phyloP scores from a whole-genome alignment of 78 protist genomes.

The Tieghemostelium lacteum region DNA sequence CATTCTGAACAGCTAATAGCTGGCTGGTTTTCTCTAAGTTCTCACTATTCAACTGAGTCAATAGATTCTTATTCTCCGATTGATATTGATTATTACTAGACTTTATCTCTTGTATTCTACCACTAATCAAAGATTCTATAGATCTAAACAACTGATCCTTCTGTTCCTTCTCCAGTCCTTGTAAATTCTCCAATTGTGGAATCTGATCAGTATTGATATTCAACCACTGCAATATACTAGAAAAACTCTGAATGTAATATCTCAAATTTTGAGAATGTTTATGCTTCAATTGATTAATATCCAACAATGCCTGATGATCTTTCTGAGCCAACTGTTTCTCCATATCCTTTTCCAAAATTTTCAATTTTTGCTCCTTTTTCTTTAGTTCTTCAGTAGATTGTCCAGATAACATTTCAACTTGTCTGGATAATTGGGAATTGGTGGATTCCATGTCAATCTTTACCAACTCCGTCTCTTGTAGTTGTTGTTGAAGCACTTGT shows the following conservation, averaged over 20 bases:
- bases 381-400: too few relatives aligned
- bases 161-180: neutral
- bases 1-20: neutral
- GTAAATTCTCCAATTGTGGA: neutral
- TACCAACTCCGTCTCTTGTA: too few relatives aligned
- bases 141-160: neutral
- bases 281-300: neutral
- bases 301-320: neutral
- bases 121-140: too few relatives aligned
- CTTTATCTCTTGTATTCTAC: neutral
- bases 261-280: slow-evolving; percentile 1
- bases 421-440: too few relatives aligned
- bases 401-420: too few relatives aligned
- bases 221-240: too few relatives aligned
- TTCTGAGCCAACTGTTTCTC: too few relatives aligned
- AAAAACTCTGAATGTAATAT: too few relatives aligned
- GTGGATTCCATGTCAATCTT: too few relatives aligned
- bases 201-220: slow-evolving; percentile 12
- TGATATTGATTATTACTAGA: neutral
- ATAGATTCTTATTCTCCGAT: neutral
- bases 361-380: too few relatives aligned
- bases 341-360: too few relatives aligned
- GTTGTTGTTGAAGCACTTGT: too few relatives aligned
- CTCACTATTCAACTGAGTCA: neutral
- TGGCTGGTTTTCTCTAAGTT: neutral